Conservation (phyloP, 805 yeast genomes). For the Wickerhamiella siamensis region DNA sequence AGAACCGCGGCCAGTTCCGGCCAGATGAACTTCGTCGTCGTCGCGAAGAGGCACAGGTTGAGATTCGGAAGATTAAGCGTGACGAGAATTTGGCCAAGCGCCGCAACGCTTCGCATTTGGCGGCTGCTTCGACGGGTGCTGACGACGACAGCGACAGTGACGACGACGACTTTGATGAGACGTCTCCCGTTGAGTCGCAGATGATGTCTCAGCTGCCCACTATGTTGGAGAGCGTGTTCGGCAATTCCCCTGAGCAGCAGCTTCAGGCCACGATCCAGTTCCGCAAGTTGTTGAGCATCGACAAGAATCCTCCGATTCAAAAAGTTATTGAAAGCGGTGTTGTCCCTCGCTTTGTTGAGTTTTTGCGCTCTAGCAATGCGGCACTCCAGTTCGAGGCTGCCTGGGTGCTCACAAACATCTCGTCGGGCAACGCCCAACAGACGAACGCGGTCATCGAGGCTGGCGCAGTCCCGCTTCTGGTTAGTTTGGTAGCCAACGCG, state of each 20-base stretch:
- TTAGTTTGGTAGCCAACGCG: slow-evolving; percentile 61
- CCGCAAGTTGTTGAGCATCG: slow-evolving; percentile 85
- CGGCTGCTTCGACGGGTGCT: slow-evolving; percentile 33
- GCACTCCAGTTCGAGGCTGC: slow-evolving; percentile 94
- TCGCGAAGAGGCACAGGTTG: slow-evolving; percentile 94
- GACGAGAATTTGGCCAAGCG: slow-evolving; percentile 91
- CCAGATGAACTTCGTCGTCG: slow-evolving; percentile 96
- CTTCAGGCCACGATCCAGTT: slow-evolving; percentile 82
- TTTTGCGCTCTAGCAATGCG: slow-evolving; percentile 58
- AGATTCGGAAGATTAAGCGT: slow-evolving; percentile 87
- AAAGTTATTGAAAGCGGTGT: slow-evolving; percentile 86
- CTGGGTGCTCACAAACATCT: slow-evolving; percentile 98
- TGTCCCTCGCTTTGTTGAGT: slow-evolving; percentile 77
- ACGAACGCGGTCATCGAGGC: slow-evolving; percentile 83
- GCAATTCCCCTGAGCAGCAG: slow-evolving; percentile 64
- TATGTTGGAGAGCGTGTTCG: slow-evolving; percentile 68
- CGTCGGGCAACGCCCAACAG: slow-evolving; percentile 83
- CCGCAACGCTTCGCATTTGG: slow-evolving; percentile 50
- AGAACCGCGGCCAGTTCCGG: slow-evolving; percentile 84
- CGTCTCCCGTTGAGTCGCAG: slow-evolving; percentile 19
- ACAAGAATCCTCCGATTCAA: slow-evolving; percentile 92
- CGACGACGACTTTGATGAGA: slow-evolving; percentile 33
- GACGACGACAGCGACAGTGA: slow-evolving; percentile 39
- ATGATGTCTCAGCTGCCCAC: slow-evolving; percentile 44
- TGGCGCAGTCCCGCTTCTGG: slow-evolving; percentile 88